Conservation (phyloP, 257 asterid genomes). For the Eustoma russellianum region DNA sequence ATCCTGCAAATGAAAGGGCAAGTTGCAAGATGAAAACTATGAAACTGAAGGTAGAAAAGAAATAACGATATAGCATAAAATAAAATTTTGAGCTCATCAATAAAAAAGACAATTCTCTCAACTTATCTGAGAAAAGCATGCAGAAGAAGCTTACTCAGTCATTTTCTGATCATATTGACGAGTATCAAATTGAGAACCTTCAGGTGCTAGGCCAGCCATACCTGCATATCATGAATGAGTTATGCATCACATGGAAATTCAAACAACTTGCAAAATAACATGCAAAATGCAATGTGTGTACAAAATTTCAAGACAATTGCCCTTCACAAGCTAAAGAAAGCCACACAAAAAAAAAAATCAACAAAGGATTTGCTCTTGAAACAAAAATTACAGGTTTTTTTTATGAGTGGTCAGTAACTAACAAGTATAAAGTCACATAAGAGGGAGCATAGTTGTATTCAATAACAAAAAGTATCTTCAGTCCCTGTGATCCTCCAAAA, state of each 20-base stretch:
- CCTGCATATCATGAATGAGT: slow-evolving; percentile 13
- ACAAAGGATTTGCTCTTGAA: no score
- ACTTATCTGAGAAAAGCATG: not conserved
- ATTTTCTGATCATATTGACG: slow-evolving; percentile 36
- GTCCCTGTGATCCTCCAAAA: no score
- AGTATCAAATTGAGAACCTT: slow-evolving; percentile 39
- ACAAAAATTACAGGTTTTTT: no score
- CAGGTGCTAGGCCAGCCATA: slow-evolving; percentile 36
- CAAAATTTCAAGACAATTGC: not conserved
- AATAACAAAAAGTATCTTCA: no score
- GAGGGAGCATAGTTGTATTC: no score
- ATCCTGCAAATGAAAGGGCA: slow-evolving; percentile 15
- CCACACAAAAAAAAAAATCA: not conserved
- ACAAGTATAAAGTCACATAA: no score
- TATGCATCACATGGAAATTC: not conserved
- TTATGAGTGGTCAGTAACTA: no score
- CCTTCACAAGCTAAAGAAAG: slow-evolving; percentile 3
- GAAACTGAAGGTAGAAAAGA: not conserved
- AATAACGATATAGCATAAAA: not conserved
- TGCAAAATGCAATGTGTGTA: not conserved
- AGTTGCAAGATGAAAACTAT: not conserved
- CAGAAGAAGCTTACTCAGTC: slow-evolving; percentile 27
- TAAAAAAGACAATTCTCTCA: not conserved
- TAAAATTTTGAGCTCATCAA: not conserved
- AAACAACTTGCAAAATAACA: not conserved